Evolutionary conservation across 148 eudicot species (phyloP), one percentile per base, ranked within the genome.

Genomic region (Arbutus unedo): DNA sequence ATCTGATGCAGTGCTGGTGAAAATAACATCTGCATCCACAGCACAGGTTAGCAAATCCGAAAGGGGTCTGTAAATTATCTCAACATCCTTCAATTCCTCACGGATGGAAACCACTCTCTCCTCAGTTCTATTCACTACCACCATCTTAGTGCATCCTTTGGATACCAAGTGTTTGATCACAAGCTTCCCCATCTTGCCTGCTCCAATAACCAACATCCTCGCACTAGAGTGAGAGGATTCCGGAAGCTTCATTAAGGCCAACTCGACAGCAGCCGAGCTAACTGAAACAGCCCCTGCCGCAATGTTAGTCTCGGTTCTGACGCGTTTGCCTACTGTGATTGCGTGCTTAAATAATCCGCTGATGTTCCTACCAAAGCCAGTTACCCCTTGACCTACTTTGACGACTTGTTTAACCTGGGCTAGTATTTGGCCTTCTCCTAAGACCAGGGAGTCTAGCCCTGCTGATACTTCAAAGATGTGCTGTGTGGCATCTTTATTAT

Each of bases 131-230:
- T 95, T 95, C 14, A 92, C 96, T 51, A 93, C 98, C 82, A 95
- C 98, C 91, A 95, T 88, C 74, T 90, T 90, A 50, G 92, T 92
- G 91, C 98, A 95, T 49, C 98, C 98, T 88, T 95, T 95, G 43
- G 98, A 93, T 10, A 83, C 93, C 88, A 95, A 89, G 85, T 95
- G 98, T 73, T 95, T 95, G 81, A 95, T 91, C 72, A 95, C 98
- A 53, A 95, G 94, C 84, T 95, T 95, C 54, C 98, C 98, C 98
- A 95, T 95, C 78, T 95, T 95, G n/a, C 98, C 98, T 25, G 98
- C 98, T 78, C 98, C 98, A 78, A 95, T 83, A 4, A 93, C 91
- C 85, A 95, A 76, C 93, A 95, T 90, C 87, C 93, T 92, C 8
- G 96, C 93, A 51, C 87, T 84, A n/a, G 87, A 66, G 76, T 93